phyloP scores from a whole-genome alignment of 1,284 basidiomycete genomes.

The Anthracocystis panici-leucophaei region DNA sequence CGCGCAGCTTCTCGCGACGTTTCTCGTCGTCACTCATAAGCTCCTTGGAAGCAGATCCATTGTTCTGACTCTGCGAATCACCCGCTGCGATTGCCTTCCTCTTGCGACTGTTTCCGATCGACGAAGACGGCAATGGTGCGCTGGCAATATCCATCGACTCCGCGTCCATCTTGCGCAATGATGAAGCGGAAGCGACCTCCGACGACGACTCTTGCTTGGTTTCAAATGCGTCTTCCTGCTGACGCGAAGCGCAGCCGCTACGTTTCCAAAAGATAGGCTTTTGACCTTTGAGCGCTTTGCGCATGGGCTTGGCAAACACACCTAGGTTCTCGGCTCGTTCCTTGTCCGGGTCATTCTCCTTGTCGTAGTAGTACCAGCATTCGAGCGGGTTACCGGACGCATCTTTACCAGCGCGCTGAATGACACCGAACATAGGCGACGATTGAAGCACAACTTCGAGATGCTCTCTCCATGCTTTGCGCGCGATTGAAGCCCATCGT shows the following conservation, averaged over 20 bases:
- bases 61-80: slow-evolving; percentile 12
- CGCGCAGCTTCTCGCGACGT: slow-evolving; percentile 26
- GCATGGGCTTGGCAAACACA: slow-evolving; percentile 67
- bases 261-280: slow-evolving; percentile 69
- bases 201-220: not conserved
- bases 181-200: slow-evolving; percentile 7
- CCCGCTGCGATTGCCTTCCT: slow-evolving; percentile 22
- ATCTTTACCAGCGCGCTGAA: slow-evolving; percentile 67
- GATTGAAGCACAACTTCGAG: slow-evolving; percentile 61
- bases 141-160: slow-evolving; percentile 47
- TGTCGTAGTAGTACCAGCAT: slow-evolving; percentile 68
- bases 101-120: slow-evolving; percentile 27
- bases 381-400: slow-evolving; percentile 66
- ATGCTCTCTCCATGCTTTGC: slow-evolving; percentile 66
- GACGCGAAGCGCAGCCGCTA: slow-evolving; percentile 53
- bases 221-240: slow-evolving; percentile 26
- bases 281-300: slow-evolving; percentile 66
- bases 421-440: slow-evolving; percentile 65
- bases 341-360: slow-evolving; percentile 63
- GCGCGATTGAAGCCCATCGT: slow-evolving; percentile 50
- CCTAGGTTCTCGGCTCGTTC: slow-evolving; percentile 66
- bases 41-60: not conserved
- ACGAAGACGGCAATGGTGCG: slow-evolving; percentile 30
- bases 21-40: slow-evolving; percentile 32
- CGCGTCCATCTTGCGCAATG: slow-evolving; percentile 6